phyloP scores from a whole-genome alignment of 1,139 yeast species.

The Pichia sorboxylosa region DNA sequence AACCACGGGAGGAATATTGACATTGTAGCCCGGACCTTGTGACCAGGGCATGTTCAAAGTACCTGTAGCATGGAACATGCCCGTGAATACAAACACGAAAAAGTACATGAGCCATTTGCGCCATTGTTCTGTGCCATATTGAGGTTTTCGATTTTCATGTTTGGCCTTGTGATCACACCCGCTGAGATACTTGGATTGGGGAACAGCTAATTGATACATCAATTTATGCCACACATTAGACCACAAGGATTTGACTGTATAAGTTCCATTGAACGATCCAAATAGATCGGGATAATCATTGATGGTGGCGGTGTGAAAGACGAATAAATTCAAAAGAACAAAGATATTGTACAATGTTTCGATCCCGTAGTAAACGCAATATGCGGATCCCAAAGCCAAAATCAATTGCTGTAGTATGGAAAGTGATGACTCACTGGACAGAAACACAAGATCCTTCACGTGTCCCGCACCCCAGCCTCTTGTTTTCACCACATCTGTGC shows the following conservation, averaged over 20 bases:
- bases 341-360: slow-evolving; percentile 4
- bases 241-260: slow-evolving; percentile 13
- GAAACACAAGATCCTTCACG: slow-evolving; percentile 3
- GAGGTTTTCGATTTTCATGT: slow-evolving; percentile 1
- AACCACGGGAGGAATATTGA: slow-evolving; percentile 8
- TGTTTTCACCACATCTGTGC: slow-evolving; percentile 8
- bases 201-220: slow-evolving; percentile 12
- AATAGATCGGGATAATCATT: slow-evolving; percentile 10
- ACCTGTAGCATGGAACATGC: slow-evolving; percentile 11
- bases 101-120: slow-evolving; percentile 5
- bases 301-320: neutral
- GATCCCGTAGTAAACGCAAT: slow-evolving; percentile 10
- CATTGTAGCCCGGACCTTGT: slow-evolving; percentile 6
- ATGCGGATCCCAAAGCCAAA: slow-evolving; percentile 6
- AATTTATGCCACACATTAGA: slow-evolving; percentile 13
- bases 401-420: slow-evolving; percentile 6
- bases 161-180: slow-evolving; percentile 5
- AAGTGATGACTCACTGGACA: slow-evolving; percentile 6
- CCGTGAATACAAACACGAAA: slow-evolving; percentile 12
- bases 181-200: slow-evolving; percentile 6
- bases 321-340: slow-evolving; percentile 3
- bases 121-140: slow-evolving; percentile 4
- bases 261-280: slow-evolving; percentile 10
- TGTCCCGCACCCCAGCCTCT: slow-evolving; percentile 11
- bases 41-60: slow-evolving; percentile 11